Conservation (phyloP, 768 basidiomycete species). For the Boletus rex-veris region DNA sequence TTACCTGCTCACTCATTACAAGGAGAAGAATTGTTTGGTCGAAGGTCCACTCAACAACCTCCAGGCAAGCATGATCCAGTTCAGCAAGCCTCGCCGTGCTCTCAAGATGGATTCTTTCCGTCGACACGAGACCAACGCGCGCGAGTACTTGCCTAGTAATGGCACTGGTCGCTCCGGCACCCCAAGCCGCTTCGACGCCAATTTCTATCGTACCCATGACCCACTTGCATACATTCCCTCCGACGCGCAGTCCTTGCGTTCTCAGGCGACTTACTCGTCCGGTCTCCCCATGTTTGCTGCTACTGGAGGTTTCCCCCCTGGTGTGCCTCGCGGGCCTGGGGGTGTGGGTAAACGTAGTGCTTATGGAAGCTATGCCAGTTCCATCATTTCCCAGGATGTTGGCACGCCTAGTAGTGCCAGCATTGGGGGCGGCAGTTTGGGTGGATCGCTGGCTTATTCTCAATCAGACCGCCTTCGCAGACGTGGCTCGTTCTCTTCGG, state of each 20-base stretch:
- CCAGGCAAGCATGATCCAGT: conserved; percentile 98
- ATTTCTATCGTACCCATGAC: conserved; percentile 95
- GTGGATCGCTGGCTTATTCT: conserved; percentile 70
- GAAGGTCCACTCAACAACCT: conserved; percentile 96
- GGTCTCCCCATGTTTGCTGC: conserved; percentile 82
- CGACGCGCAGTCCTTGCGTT: conserved; percentile 92
- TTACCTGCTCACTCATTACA: conserved; percentile 96
- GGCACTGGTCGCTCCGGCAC: conserved; percentile 69
- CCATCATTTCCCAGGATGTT: conserved; percentile 89
- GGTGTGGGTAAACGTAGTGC: conserved; percentile 71
- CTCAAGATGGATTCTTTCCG: conserved; percentile 94
- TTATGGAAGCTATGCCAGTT: conserved; percentile 81
- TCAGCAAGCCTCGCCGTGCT: conserved; percentile 93
- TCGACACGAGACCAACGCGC: conserved; percentile 87
- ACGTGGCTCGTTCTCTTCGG: conserved; percentile 72
- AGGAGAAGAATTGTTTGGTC: conserved; percentile 89
- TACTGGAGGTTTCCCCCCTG: conserved; percentile 66
- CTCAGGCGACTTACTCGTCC: conserved; percentile 94
- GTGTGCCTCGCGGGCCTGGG: conserved; percentile 53
- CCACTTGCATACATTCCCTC: conserved; percentile 91
- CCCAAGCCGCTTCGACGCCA: conserved; percentile 91
- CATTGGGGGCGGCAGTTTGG: conserved; percentile 49
- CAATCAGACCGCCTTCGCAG: conserved; percentile 87
- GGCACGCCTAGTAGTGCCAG: conserved; percentile 59
- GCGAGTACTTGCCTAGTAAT: conserved; percentile 58